Evolutionary conservation across 176 grass and related monocot species (phyloP).

Genomic region (Carex pumila): DNA sequence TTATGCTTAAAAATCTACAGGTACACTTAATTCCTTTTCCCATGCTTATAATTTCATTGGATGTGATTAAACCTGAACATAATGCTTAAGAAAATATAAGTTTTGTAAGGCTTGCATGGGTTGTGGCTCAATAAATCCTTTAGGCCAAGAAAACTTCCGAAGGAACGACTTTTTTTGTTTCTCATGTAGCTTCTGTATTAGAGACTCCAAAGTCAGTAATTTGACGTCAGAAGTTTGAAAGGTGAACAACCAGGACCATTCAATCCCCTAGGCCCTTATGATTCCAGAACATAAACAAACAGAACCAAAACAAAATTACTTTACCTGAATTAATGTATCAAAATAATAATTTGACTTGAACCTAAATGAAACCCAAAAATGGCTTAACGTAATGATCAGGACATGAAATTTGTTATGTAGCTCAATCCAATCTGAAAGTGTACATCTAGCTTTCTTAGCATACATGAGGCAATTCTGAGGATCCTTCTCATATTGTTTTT

Average conservation of each 20-base stretch:
- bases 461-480: neutral
- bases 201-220: neutral
- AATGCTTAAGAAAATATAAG: neutral
- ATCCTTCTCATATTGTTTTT: neutral
- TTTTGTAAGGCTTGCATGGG: neutral
- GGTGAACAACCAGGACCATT: neutral
- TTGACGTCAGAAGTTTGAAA: neutral
- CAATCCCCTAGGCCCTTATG: neutral
- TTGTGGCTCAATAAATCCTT: neutral
- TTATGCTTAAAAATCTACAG: slow-evolving; percentile 13
- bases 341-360: neutral
- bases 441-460: neutral
- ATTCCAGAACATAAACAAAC: neutral
- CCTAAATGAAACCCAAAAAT: neutral
- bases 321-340: neutral
- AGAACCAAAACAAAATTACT: neutral
- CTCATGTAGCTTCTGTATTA: neutral
- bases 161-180: neutral
- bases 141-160: neutral
- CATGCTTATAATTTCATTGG: neutral
- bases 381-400: neutral
- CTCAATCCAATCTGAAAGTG: neutral
- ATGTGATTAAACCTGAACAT: neutral
- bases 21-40: neutral
- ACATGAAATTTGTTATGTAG: neutral